These are phyloP conservation scores for Penicillium antarcticum DNA, from an alignment of 495 filamentous ascomycete species.

Conservation along the genomic window DNA sequence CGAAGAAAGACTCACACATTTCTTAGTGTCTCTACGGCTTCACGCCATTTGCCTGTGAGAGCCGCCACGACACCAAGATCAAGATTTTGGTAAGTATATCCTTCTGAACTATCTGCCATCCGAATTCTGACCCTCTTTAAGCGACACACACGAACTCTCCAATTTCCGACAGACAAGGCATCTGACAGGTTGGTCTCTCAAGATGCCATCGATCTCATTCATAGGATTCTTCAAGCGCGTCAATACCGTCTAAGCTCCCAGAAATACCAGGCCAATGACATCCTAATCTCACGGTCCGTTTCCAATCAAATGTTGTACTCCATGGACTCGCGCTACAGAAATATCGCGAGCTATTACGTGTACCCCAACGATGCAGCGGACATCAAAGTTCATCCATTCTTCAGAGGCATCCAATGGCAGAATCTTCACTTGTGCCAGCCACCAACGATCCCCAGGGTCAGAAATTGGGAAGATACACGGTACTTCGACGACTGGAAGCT, in stretches of 20 bases:
- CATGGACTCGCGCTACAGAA: slow-evolving; percentile 26
- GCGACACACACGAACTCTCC: slow-evolving; percentile 51
- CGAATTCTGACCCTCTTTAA: slow-evolving; percentile 3
- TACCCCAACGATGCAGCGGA: slow-evolving; percentile 75
- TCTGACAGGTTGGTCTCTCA: slow-evolving; percentile 49
- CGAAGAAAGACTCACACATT: neutral
- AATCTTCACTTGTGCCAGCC: slow-evolving; percentile 63
- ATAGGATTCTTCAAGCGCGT: slow-evolving; percentile 70
- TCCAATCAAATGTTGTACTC: slow-evolving; percentile 31
- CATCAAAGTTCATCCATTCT: slow-evolving; percentile 76
- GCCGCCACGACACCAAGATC: slow-evolving; percentile 73
- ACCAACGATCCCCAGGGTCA: slow-evolving; percentile 73
- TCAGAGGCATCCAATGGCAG: slow-evolving; percentile 65
- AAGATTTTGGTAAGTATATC: slow-evolving; percentile 65
- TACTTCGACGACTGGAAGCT: slow-evolving; percentile 83
- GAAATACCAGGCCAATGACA: slow-evolving; percentile 65
- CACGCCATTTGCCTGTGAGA: slow-evolving; percentile 83
- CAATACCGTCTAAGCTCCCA: slow-evolving; percentile 70
- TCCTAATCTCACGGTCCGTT: slow-evolving; percentile 30
- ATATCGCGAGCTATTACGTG: slow-evolving; percentile 56
- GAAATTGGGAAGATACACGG: slow-evolving; percentile 72
- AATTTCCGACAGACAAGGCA: slow-evolving; percentile 61
- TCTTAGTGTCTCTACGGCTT: slow-evolving; percentile 78
- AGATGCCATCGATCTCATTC: slow-evolving; percentile 72
- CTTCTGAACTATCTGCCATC: neutral